Conservation (phyloP, 441 rosid genomes). For the Capsella rubella region DNA sequence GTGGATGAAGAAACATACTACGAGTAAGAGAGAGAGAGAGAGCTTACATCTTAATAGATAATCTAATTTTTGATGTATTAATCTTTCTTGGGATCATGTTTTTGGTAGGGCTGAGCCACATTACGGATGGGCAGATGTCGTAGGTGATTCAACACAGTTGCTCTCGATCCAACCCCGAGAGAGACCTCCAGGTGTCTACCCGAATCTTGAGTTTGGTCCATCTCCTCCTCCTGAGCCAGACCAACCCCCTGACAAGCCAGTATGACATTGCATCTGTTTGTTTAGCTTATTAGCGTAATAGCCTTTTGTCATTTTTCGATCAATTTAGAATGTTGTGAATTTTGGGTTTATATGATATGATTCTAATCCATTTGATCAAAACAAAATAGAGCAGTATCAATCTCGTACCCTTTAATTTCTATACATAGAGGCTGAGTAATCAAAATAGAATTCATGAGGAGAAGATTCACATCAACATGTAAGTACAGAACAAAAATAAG, state of each 20-base stretch:
- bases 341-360: slow-evolving; percentile 31
- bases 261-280: slow-evolving; percentile 26
- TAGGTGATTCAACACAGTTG: slow-evolving; percentile 86
- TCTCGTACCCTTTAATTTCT: neutral
- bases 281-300: slow-evolving; percentile 35
- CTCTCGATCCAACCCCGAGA: slow-evolving; percentile 78
- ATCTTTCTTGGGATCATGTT: slow-evolving; percentile 21
- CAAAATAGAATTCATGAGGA: neutral
- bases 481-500: neutral
- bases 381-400: too few relatives aligned
- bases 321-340: slow-evolving; percentile 27
- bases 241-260: slow-evolving; percentile 45
- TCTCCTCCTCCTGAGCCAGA: slow-evolving; percentile 54
- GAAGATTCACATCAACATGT: neutral
- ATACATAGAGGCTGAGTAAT: neutral
- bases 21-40: slow-evolving; percentile 71
- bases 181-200: slow-evolving; percentile 84
- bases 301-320: slow-evolving; percentile 14
- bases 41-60: neutral
- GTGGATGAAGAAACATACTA: slow-evolving; percentile 95
- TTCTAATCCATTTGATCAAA: slow-evolving; percentile 10
- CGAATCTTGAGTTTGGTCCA: slow-evolving; percentile 71
- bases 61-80: neutral
- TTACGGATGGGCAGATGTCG: slow-evolving; percentile 96
- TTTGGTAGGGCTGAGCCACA: slow-evolving; percentile 85